Evolutionary conservation across 495 filamentous ascomycete species (phyloP), one percentile per base, ranked within the genome.

Genomic region (Neurospora sp.): DNA sequence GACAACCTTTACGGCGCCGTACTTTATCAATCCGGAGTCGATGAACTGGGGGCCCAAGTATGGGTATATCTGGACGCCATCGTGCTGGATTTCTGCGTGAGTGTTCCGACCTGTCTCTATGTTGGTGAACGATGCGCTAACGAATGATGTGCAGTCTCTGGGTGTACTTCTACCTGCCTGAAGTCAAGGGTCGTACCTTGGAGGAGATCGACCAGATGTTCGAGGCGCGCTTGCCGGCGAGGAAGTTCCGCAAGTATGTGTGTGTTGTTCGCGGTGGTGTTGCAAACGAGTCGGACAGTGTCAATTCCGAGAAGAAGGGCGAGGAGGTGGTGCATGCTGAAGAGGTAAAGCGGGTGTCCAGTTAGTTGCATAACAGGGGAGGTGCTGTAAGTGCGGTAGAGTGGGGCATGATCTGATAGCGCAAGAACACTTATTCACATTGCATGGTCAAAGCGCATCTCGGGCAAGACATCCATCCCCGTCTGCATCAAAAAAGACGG

Each of bases 11-110:
- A 88, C 87, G 0, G 86, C 87, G 8, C 84, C 88, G 22, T 89
- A 90, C 74, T 89, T 90, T 74, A 89, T 90, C 76, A 89, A 89
- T 71, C 87, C 88, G 0, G 79, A 79, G 40, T 77, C 83, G 12
- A 73, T 89, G 16, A 84, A 86, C 72, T 90, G 87, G 87, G 87
- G 87, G 3, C 85, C 86, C 9, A 87, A 84, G 73, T 87, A 86
- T 53, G 85, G 86, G 6, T 89, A 88, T 76, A 89, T 89, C 69
- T 85, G 84, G 84, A 78, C 82, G 3, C 84, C 83, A 6, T 78
- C 78, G 6, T 84, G 79, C 8, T 35, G 53, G 4, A 69, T 71
- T 42, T 72, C 75, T 6, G 73, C 79, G 5, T 88, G 85, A 79
- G 79, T 88, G 7, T 88, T 78, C 72, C 81, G 75, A 77, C 87